Conservation (phyloP, 768 basidiomycete genomes). For the Rhodotorula toruloides region DNA sequence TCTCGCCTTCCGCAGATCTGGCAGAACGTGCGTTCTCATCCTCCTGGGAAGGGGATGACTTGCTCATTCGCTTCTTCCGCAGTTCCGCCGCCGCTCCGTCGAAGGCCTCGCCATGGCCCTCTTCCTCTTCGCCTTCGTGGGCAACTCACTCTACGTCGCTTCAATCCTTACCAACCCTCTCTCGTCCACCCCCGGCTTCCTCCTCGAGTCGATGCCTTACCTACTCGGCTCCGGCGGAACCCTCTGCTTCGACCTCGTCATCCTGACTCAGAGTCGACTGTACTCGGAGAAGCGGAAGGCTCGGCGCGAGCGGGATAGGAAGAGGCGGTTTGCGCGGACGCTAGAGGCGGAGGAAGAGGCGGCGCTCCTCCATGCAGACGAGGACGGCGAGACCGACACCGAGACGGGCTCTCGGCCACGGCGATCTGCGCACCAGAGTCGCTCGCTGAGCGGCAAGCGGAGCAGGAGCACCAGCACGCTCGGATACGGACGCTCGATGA, state of each 20-base stretch:
- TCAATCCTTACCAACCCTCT: constrained; percentile 61
- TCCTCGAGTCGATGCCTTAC: constrained; percentile 51
- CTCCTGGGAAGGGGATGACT: no score
- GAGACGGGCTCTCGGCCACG: background rate
- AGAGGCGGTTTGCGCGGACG: background rate
- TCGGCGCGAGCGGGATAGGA: constrained; percentile 3
- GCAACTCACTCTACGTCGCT: constrained; percentile 78
- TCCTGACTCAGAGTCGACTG: constrained; percentile 75
- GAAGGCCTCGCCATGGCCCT: constrained; percentile 89
- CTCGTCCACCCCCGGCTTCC: constrained; percentile 43
- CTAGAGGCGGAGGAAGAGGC: constrained; percentile 23
- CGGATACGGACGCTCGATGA: constrained; percentile 4
- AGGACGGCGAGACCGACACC: constrained; percentile 1
- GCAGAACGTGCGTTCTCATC: constrained; percentile 96
- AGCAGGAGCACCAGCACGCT: constrained; percentile 8
- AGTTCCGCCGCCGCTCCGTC: constrained; percentile 43
- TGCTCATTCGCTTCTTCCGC: background rate
- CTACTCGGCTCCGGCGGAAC: constrained; percentile 89
- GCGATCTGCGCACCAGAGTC: background rate
- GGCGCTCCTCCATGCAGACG: constrained; percentile 4
- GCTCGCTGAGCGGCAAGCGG: background rate
- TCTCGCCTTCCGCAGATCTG: constrained; percentile 94
- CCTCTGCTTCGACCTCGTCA: constrained; percentile 84
- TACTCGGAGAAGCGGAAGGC: constrained; percentile 50
- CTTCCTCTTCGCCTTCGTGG: constrained; percentile 87